phyloP scores from a whole-genome alignment of 352 stramenopile genomes.

The Blastocystis sp. region DNA sequence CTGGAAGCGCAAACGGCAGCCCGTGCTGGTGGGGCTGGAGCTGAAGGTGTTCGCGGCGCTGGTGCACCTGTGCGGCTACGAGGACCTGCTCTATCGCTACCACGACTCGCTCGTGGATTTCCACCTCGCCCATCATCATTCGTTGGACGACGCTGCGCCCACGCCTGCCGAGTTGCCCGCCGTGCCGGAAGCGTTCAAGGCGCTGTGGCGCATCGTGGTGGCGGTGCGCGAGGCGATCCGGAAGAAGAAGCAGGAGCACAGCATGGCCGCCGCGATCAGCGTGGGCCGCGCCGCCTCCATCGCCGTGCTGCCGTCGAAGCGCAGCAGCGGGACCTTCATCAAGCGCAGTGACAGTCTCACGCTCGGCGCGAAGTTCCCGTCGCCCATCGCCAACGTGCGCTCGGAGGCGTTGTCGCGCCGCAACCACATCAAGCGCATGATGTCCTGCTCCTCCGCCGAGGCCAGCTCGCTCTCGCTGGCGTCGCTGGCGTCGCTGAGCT shows the following conservation, averaged over 20 bases:
- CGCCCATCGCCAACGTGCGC: neutral
- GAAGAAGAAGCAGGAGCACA: slow-evolving; percentile 64
- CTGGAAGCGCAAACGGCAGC: slow-evolving; percentile 46
- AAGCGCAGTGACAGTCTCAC: neutral
- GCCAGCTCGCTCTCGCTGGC: neutral
- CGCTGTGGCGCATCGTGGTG: slow-evolving; percentile 27
- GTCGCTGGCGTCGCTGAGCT: neutral
- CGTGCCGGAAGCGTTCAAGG: neutral
- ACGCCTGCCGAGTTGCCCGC: neutral
- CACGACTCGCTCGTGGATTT: neutral
- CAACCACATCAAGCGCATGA: neutral
- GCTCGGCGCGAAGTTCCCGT: neutral
- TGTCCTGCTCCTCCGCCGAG: neutral
- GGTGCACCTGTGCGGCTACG: slow-evolving; percentile 24
- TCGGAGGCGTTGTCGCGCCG: neutral
- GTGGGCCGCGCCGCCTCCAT: neutral
- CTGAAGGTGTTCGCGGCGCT: slow-evolving; percentile 16
- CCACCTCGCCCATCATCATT: too few species aligned
- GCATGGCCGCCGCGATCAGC: neutral
- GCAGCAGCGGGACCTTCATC: neutral
- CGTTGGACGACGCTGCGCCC: too few species aligned
- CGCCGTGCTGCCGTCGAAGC: neutral
- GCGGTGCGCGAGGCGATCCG: slow-evolving; percentile 9
- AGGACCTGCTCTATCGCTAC: neutral
- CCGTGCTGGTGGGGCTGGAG: slow-evolving; percentile 12